Evolutionary conservation across 306 rosid genomes (phyloP), one percentile per base, ranked within the genome.

Genomic region (Acacia confusa): DNA sequence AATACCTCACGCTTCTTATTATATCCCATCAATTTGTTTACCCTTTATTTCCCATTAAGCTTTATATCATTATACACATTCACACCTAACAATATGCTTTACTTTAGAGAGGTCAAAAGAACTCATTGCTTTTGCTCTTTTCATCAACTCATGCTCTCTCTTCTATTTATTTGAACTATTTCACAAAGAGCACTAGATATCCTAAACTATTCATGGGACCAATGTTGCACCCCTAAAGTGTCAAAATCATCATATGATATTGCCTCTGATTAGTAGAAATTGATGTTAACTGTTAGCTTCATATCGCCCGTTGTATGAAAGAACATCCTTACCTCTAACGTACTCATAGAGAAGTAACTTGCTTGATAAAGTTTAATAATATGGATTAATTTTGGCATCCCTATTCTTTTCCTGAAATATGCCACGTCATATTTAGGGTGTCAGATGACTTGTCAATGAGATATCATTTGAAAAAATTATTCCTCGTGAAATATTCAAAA

Each of bases 101-200:
- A 9, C 64, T 57, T 57, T 32, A 52, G 40, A 52, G 78, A 52
- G 78, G 78, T 57, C 74, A 84, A 72, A 71, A 55, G 47, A 69
- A 47, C 61, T 53, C 27, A 25, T 48, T 47, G 25, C 67, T 78
- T 63, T 64, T 41, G 14, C 24, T 25, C 34, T 74, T 41, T 83
- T 58, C 47, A 32, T 58, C 47, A 32, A 24, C 38, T 68, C 66
- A 70, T 68, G 50, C 20, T 38, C 19, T 17, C 22, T 36, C 7
- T 34, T 8, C 36, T 15, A 0, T 19, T 52, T 52, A 6, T 36
- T 36, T 36, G 40, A 15, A 48, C 55, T 3, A 48, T 4, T 15
- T 48, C 4, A 4, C 58, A 52, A 52, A 0, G 24, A 44, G 22
- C 24, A 16, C 58, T 6, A 16, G 2, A n/a, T 52, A 16, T 52